Evolutionary conservation across 768 basidiomycete genomes (phyloP), one percentile per base, ranked within the genome.

Genomic region (Pholiota conissans): DNA sequence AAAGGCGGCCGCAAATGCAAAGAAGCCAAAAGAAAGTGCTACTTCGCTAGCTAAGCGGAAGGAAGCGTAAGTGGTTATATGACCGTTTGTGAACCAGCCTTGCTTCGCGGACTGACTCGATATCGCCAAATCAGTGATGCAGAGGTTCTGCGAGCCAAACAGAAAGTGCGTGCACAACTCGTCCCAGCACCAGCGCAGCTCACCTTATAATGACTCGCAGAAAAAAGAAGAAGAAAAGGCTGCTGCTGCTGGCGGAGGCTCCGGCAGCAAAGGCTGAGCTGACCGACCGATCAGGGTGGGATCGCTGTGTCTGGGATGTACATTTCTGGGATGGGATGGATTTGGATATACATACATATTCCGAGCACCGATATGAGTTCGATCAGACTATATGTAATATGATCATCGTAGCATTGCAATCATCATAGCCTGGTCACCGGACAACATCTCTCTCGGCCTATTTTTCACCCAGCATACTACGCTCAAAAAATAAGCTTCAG

Each of bases 1-100:
- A 77, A 91, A 90, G 73, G 71, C 75, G 13, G 80, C 80, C 1
- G 73, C 76, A 6, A 54, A 61, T 13, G 73, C 72, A 52, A 87
- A 86, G 72, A 89, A 89, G 73, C 70, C 84, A 35, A 91, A 91
- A 73, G 89, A 91, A 71, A 89, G 87, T 64, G 84, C 80, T 10
- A 60, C 76, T 1, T 74, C 48, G 47, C 77, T 92, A 34, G 80
- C 83, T 49, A 86, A 89, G 72, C 83, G 90, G 65, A 88, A 86
- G 73, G 90, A 91, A 75, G 77, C 75, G 90, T 91, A 76, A 73
- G 89, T 83, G 53, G 11, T 55, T 61, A 46, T 34, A 42, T 57
- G 61, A 66, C 63, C 62, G 48, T 52, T 24, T 42, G 30, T 39
- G 8, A n/a, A 26, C 32, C 14, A 30, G 20, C 22, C 47, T 35